Evolutionary conservation across 495 filamentous ascomycete species (phyloP).

Genomic region (Staphylotrichum tortipilum): DNA sequence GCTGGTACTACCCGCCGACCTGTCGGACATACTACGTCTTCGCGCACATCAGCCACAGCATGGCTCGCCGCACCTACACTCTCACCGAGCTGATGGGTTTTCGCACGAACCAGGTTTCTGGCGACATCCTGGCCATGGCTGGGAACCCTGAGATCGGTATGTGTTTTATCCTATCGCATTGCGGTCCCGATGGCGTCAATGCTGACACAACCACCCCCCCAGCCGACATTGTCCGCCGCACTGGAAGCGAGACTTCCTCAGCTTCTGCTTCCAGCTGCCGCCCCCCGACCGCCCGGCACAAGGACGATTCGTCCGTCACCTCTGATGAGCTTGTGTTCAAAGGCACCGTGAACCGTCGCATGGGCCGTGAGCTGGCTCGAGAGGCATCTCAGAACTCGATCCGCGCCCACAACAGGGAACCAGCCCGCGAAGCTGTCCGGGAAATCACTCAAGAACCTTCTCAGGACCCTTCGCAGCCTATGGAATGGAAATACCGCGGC

Average conservation of each 20-base stretch:
- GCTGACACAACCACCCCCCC: background rate
- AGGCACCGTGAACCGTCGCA: conserved; percentile 21
- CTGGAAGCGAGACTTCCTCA: conserved; percentile 13
- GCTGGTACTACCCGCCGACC: conserved; percentile 15
- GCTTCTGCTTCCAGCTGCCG: conserved; percentile 2
- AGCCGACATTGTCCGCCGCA: conserved; percentile 23
- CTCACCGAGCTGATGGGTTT: conserved; percentile 32
- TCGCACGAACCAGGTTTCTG: conserved; percentile 5
- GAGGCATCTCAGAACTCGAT: conserved; percentile 3
- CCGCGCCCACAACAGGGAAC: background rate
- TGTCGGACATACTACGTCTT: conserved; percentile 29
- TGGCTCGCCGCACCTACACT: conserved; percentile 30
- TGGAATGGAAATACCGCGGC: conserved; percentile 37
- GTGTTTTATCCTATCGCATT: conserved; percentile 5
- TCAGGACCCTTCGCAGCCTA: conserved; percentile 5
- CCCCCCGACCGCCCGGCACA: conserved; percentile 13
- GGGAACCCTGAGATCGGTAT: conserved; percentile 29
- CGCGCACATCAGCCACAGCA: conserved; percentile 22
- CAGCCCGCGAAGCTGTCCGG: background rate
- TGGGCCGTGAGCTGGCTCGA: conserved; percentile 2
- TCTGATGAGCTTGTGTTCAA: conserved; percentile 25
- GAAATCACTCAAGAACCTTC: background rate
- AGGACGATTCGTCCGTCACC: conserved; percentile 19
- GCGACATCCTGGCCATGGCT: conserved; percentile 13
- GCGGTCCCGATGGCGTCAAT: background rate